Evolutionary conservation across 2,329 filamentous ascomycete genomes (phyloP).

Genomic region (Penicillium sp.): DNA sequence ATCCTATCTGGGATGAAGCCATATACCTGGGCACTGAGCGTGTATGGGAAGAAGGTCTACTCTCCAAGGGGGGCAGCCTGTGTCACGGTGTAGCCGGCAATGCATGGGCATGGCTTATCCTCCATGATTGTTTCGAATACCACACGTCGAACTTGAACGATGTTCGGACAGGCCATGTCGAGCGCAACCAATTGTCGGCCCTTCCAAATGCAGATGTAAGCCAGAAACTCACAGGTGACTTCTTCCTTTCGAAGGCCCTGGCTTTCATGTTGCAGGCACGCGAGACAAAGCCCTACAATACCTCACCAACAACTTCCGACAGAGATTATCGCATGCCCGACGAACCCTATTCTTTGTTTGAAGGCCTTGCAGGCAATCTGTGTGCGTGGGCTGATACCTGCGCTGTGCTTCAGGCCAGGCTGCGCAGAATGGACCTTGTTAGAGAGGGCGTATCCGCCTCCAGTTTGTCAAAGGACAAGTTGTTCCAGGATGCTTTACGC

Average conservation of each 20-base stretch:
- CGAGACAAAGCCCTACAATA: conserved; percentile 38
- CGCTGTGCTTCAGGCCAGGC: conserved; percentile 31
- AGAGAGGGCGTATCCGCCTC: conserved; percentile 6
- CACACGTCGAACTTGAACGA: conserved; percentile 20
- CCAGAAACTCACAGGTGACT: conserved; percentile 31
- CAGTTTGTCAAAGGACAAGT: conserved; percentile 17
- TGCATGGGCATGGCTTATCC: conserved; percentile 38
- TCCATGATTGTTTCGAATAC: conserved; percentile 40
- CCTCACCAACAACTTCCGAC: conserved; percentile 10
- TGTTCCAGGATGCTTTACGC: conserved; percentile 21
- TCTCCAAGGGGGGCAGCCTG: conserved; percentile 42
- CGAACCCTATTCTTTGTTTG: conserved; percentile 39
- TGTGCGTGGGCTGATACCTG: conserved; percentile 44
- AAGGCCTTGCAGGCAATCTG: conserved; percentile 40
- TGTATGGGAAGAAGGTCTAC: conserved; percentile 43
- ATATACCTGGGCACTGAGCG: conserved; percentile 32
- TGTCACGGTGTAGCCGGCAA: conserved; percentile 45
- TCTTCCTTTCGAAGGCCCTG: conserved; percentile 39
- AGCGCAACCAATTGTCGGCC: conserved; percentile 10
- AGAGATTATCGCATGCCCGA: conserved; percentile 42
- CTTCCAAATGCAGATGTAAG: conserved; percentile 3
- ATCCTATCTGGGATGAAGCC: conserved; percentile 39
- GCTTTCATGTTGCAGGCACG: conserved; percentile 38
- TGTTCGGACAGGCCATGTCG: conserved; percentile 24
- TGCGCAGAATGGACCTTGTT: conserved; percentile 34